A percentile compares a stretch with the other conserved stretches of the same genome.
These are phyloP conservation scores for Porcisia deanei DNA, from an alignment of 208 protist genomes.

Conservation along the genomic window DNA sequence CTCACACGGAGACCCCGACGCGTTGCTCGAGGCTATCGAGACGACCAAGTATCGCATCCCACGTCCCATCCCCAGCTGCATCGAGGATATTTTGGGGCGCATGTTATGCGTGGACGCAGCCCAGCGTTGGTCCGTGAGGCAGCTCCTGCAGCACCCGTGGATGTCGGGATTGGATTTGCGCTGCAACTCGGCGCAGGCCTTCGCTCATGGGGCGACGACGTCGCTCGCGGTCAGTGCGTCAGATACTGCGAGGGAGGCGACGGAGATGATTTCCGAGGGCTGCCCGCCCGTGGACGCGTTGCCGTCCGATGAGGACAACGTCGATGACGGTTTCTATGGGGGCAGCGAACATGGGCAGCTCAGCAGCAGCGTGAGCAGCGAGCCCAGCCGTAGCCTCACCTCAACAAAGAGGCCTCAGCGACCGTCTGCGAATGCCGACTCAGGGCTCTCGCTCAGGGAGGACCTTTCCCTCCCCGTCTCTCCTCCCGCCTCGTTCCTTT, in stretches of 20 bases:
- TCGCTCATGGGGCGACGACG: neutral
- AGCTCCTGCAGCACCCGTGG: slow-evolving; percentile 81
- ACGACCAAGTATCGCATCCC: slow-evolving; percentile 65
- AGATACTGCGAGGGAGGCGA: slow-evolving; percentile 1
- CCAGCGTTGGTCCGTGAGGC: slow-evolving; percentile 73
- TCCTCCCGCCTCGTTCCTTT: neutral
- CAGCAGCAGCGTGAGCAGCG: slow-evolving; percentile 13
- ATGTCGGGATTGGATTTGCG: slow-evolving; percentile 31
- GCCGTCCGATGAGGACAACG: slow-evolving; percentile 28
- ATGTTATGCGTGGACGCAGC: slow-evolving; percentile 78
- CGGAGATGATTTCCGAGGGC: slow-evolving; percentile 18
- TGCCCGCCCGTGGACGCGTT: slow-evolving; percentile 21
- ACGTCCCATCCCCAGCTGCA: slow-evolving; percentile 34
- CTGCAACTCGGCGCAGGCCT: neutral
- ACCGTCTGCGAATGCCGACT: neutral
- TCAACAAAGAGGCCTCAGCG: neutral
- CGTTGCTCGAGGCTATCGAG: slow-evolving; percentile 59
- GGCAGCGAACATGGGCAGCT: slow-evolving; percentile 8
- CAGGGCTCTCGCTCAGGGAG: neutral
- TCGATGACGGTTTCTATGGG: slow-evolving; percentile 37
- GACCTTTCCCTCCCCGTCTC: neutral
- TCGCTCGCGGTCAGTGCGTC: neutral
- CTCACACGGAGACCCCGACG: slow-evolving; percentile 39
- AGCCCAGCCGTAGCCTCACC: neutral
- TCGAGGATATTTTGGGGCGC: slow-evolving; percentile 60